phyloP scores from a whole-genome alignment of 1,284 basidiomycete species.

The Leccinum insolens region DNA sequence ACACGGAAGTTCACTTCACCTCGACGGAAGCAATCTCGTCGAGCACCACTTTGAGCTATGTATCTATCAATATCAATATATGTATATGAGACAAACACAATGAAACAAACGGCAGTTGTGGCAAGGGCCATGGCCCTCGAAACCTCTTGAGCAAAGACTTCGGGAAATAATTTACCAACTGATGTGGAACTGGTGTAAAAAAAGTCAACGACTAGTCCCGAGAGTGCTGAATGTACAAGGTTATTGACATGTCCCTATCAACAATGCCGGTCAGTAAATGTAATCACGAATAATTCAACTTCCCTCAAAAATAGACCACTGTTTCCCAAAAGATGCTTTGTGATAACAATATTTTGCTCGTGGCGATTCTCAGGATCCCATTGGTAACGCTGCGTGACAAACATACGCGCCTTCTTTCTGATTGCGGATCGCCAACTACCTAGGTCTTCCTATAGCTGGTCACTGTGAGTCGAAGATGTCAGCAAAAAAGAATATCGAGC shows the following conservation, averaged over 20 bases:
- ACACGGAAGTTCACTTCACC: neutral
- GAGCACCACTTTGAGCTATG: neutral
- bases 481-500: neutral
- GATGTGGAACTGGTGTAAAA: constrained; percentile 1
- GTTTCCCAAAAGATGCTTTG: constrained; percentile 1
- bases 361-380: no score
- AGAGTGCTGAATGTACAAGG: constrained; percentile 1
- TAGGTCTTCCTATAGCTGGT: constrained; percentile 12
- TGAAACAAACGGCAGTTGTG: neutral
- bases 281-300: neutral
- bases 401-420: constrained; percentile 10
- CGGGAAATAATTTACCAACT: constrained; percentile 1
- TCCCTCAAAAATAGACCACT: constrained; percentile 4
- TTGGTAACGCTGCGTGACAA: constrained; percentile 1
- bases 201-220: constrained; percentile 6
- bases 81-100: no score
- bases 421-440: constrained; percentile 9
- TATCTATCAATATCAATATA: no score
- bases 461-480: neutral
- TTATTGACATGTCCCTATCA: constrained; percentile 16
- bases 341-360: neutral
- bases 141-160: neutral
- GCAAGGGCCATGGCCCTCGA: neutral
- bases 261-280: neutral
- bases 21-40: neutral